Evolutionary conservation across 2,329 filamentous ascomycete genomes (phyloP), one percentile per base, ranked within the genome.

Genomic region (Phialocephala subalpina): DNA sequence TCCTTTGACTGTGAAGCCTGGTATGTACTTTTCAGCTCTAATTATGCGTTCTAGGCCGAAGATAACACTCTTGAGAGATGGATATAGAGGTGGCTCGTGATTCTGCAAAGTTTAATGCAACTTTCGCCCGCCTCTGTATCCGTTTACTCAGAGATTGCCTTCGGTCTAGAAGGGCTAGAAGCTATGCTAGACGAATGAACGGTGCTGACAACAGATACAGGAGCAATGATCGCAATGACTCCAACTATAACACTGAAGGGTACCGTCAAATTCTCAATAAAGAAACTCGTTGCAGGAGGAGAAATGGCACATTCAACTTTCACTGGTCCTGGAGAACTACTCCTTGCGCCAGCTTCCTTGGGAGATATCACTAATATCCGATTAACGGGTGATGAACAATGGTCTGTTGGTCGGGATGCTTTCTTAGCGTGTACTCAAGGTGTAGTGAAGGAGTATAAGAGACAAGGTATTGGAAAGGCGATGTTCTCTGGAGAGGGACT

Each of bases 191-290:
- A 2, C 16, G n/a, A 6, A 22, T 33, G 25, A 4, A 9, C 4
- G 33, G 29, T 5, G 33, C 58, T 65, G 35, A 65, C 40, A 59
- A 18, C 18, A 12, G 36, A 38, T 12, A 22, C 64, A 88, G 93
- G 94, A 16, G 87, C 89, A 63, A 96, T 99, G 94, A 93, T 99
- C 73, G 92, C 93, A 75, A 99, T 98, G 96, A 94, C 92, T 2
- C 91, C 93, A 1, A 92, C 91, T 9, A 86, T 99, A 62, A 94
- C 91, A 0, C 87, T 98, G 56, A 92, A 91, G 79, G 96, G 96
- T 63, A 84, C 84, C 49, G 79, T 97, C 71, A 96, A 95, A 69
- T 97, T 99, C 79, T 91, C 88, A 65, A 83, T 97, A 80, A 97
- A 97, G 81, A 98, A 97, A 81, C 83, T 97, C n/a, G 82, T 98